Evolutionary conservation across 2,329 filamentous ascomycete genomes (phyloP).

Genomic region (Fusarium robinianum): DNA sequence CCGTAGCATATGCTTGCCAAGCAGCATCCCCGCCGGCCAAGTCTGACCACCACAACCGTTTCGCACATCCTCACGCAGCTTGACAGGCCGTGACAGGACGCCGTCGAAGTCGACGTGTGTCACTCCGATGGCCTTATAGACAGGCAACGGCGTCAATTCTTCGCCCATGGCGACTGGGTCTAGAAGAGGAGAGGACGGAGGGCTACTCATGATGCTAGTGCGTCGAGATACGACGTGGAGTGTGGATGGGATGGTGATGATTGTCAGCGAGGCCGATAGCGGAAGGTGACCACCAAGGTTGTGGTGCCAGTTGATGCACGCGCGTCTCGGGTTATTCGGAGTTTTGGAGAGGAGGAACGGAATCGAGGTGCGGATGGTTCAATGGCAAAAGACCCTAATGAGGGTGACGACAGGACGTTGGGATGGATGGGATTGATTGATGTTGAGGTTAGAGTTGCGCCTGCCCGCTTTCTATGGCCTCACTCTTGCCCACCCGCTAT

Average conservation of each 20-base stretch:
- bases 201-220: slow-evolving; percentile 32
- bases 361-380: too few species aligned
- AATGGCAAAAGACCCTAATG: too few species aligned
- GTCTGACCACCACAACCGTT: slow-evolving; percentile 91
- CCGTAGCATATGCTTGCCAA: slow-evolving; percentile 83
- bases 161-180: slow-evolving; percentile 57
- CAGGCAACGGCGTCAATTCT: slow-evolving; percentile 63
- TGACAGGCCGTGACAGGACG: slow-evolving; percentile 69
- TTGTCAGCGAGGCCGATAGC: slow-evolving; percentile 2
- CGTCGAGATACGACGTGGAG: background rate
- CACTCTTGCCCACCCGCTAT: slow-evolving; percentile 16
- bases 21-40: slow-evolving; percentile 91
- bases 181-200: slow-evolving; percentile 55
- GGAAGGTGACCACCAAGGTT: too few species aligned
- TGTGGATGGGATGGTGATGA: background rate
- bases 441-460: slow-evolving; percentile 1
- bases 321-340: too few species aligned
- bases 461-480: slow-evolving; percentile 12
- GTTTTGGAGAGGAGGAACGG: too few species aligned
- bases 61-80: slow-evolving; percentile 81
- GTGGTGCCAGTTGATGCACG: too few species aligned
- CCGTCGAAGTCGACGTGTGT: slow-evolving; percentile 70
- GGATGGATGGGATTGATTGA: too few species aligned
- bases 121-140: slow-evolving; percentile 59
- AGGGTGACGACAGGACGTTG: too few species aligned